Evolutionary conservation across 2,329 filamentous ascomycete species (phyloP).

Genomic region (Aspergillus fumigatiaffinis): DNA sequence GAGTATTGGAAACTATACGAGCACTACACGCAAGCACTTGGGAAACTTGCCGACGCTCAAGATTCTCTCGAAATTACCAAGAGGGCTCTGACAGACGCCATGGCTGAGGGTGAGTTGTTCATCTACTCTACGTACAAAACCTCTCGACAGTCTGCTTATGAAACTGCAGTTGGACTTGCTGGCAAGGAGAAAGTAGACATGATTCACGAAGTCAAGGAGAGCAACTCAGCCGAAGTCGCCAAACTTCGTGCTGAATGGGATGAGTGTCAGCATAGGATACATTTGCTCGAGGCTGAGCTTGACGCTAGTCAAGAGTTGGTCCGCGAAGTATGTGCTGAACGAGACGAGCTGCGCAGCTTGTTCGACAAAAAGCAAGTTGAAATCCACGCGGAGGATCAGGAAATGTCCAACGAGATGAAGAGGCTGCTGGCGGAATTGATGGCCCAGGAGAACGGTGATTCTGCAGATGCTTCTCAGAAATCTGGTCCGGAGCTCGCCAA

Average conservation of each 20-base stretch:
- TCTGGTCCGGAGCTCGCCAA: conserved; percentile 38
- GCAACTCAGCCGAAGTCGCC: conserved; percentile 30
- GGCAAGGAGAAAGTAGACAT: conserved; percentile 38
- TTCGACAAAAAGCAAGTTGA: conserved; percentile 37
- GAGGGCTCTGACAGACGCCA: conserved; percentile 34
- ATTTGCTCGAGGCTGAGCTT: conserved; percentile 37
- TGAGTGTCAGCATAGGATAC: conserved; percentile 29
- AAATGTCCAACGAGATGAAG: conserved; percentile 40
- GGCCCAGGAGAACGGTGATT: conserved; percentile 30
- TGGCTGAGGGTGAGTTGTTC: conserved; percentile 31
- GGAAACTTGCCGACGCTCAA: conserved; percentile 38
- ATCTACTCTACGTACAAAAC: background rate
- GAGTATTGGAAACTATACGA: conserved; percentile 42
- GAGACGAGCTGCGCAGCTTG: conserved; percentile 37
- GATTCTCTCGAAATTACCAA: conserved; percentile 32
- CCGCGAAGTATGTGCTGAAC: conserved; percentile 36
- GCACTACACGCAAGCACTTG: conserved; percentile 32
- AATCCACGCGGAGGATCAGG: conserved; percentile 39
- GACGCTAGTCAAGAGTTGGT: conserved; percentile 36
- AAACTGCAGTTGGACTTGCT: conserved; percentile 29
- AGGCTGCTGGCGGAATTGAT: conserved; percentile 38
- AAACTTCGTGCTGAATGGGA: conserved; percentile 35
- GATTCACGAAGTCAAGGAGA: conserved; percentile 34
- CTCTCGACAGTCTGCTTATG: conserved; percentile 16
- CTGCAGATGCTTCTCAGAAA: conserved; percentile 30